Evolutionary conservation across 2,329 filamentous ascomycete species (phyloP), one percentile per base, ranked within the genome.

Genomic region (Ophiocordyceps polyrhachis-furcata): DNA sequence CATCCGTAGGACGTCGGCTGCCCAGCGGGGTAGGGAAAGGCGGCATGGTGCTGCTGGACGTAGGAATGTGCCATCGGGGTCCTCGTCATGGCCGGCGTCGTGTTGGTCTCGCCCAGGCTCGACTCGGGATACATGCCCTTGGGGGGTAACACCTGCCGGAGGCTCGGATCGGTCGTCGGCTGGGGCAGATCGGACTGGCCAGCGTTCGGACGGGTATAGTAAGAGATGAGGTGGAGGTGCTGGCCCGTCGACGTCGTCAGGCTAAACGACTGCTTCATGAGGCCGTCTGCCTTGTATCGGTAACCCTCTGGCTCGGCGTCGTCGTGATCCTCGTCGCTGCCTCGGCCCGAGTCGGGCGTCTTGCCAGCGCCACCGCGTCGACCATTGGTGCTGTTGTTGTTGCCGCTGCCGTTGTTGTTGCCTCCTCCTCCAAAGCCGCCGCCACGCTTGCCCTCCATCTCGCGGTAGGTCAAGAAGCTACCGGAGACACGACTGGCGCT

Each of bases 251-350:
- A 86, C 1, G 91, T 96, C 20, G 88, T 95, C 65, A 98, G 96
- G 66, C 89, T 96, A 71, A 96, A 98, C 0, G 91, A 96, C 64
- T 98, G 91, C 73, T 98, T 98, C 87, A 96, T 95, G 4, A 98
- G 73, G 1, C 91, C 91, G 56, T 98, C 91, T 11, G 82, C 84
- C 70, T 95, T 98, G 66, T 94, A 94, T 50, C 86, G 73, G 61
- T 94, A 94, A 40, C 87, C 87, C 60, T 94, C 87, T 0, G 84
- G 85, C 55, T 93, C 86, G 53, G 77, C 82, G 45, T 84, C 81
- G 51, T 87, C 82, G 43, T 83, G 84, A 53, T 93, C 83, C 43
- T 91, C 88, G 55, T 93, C 86, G 58, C 83, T 89, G 25, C 76
- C 78, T 50, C 81, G 78, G 48, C 77, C 79, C 54, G 83, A 87